Evolutionary conservation across 2,329 filamentous ascomycete genomes (phyloP).

Genomic region (Phyllosticta citribraziliensis): DNA sequence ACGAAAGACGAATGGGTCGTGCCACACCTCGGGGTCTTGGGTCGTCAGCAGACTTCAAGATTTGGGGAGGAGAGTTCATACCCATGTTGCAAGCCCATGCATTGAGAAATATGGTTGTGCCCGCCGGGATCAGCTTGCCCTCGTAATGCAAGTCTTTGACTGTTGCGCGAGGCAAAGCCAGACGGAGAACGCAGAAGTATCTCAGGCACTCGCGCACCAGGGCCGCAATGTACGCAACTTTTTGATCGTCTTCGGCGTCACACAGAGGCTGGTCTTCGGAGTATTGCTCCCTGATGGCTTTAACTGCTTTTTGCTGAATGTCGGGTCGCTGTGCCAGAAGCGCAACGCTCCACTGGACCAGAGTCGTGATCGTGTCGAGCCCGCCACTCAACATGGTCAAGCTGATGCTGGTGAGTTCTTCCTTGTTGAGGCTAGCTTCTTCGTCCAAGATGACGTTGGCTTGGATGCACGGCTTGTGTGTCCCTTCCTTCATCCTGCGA

Average conservation of each 20-base stretch:
- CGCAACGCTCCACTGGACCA: constrained; percentile 56
- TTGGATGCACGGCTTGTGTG: constrained; percentile 55
- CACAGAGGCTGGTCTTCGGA: constrained; percentile 44
- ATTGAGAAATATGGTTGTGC: constrained; percentile 56
- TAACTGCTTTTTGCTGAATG: constrained; percentile 50
- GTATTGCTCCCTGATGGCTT: constrained; percentile 48
- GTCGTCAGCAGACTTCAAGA: constrained; percentile 15
- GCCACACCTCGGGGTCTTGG: constrained; percentile 45
- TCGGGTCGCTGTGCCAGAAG: constrained; percentile 50
- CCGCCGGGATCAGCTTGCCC: constrained; percentile 49
- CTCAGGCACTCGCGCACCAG: constrained; percentile 53
- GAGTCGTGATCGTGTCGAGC: constrained; percentile 56
- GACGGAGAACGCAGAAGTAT: constrained; percentile 53
- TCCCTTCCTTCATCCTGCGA: constrained; percentile 50
- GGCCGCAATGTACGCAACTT: constrained; percentile 53
- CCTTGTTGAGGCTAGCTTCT: constrained; percentile 51
- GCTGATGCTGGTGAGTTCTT: constrained; percentile 55
- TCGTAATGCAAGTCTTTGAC: constrained; percentile 51
- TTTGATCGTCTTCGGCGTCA: constrained; percentile 52
- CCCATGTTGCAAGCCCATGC: constrained; percentile 62
- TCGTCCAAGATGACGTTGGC: constrained; percentile 56
- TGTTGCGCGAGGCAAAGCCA: constrained; percentile 52
- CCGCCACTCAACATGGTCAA: constrained; percentile 60
- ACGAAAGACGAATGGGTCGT: constrained; percentile 48
- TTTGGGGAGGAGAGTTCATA: constrained; percentile 17